Base-by-base conservation (phyloP, 805 yeast genomes). In the Nakazawaea peltata region DNA sequence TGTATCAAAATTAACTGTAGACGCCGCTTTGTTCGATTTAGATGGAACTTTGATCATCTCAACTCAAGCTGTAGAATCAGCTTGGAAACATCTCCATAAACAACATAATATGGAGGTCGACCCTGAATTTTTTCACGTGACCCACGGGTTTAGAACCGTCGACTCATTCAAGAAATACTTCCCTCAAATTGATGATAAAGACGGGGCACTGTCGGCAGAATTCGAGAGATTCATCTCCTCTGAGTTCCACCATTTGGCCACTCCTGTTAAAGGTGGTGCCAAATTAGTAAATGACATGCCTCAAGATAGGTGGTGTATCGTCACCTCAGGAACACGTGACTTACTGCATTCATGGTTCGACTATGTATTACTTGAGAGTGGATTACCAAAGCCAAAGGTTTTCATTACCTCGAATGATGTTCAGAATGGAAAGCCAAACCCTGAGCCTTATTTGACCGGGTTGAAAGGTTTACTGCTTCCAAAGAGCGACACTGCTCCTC, bases 31-130 rank as follows among this genome's bases (percentile, higher is more conserved):
- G 42, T 85, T 85, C 59, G 94, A 85, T 60, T 76, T 87, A 34
- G 95, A 85, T 55, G 94, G 94, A 34, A 85, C 95, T 19, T 64
- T 85, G 51, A 84, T 85, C 54, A 75, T 80, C 57, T 81, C 94
- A 27, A 83, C 88, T 39, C 76, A 75, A 35, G 85, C 90, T 40
- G 83, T 84, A 42, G 84, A 81, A 49, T 79, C 74, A 48, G 75
- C 82, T 63, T 85, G 94, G 94, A 73, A 71, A 49, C 78, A 76
- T 40, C 71, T 81, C 51, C 82, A 81, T 44, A 65, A 67, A 49
- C 67, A 71, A 50, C 71, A 80, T 58, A 71, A 80, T 57, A 75
- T 83, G 41, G 72, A 70, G 50, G 76, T 80, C 37, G 74, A 78
- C 56, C 74, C 83, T 11, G 75, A 78, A 48, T 80, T 83, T 38